These are phyloP conservation scores for Pleurotus tuber-regium DNA, from an alignment of 768 basidiomycete genomes.

Conservation along the genomic window DNA sequence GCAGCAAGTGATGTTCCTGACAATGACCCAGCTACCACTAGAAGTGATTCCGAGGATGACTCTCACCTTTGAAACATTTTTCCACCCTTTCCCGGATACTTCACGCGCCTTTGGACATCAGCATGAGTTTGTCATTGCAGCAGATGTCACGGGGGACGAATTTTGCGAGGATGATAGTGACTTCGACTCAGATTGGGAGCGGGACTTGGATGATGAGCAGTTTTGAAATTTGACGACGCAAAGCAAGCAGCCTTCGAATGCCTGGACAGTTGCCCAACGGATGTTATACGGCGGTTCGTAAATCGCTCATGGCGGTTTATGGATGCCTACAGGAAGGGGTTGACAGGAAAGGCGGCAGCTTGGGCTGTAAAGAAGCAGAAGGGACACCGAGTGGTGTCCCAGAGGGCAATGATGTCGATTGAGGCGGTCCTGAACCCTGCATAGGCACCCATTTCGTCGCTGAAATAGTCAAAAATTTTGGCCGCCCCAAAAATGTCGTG, in stretches of 20 bases:
- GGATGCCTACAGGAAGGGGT: conserved; percentile 20
- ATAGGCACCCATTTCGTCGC: not conserved
- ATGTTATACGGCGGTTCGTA: conserved; percentile 10
- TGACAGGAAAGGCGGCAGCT: conserved; percentile 19
- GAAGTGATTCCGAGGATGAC: too few species aligned
- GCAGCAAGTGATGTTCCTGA: too few species aligned
- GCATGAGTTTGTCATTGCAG: too few species aligned
- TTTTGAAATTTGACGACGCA: conserved; percentile 13
- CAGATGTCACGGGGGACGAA: too few species aligned
- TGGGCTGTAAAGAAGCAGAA: conserved; percentile 21
- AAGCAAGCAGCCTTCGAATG: not conserved
- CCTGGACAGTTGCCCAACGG: not conserved
- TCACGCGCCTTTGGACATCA: too few species aligned
- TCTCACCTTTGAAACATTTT: too few species aligned
- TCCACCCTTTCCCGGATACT: too few species aligned
- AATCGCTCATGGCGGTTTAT: conserved; percentile 17
- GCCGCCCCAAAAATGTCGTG: conserved; percentile 18
- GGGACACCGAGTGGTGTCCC: conserved; percentile 19
- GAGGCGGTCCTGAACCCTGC: conserved; percentile 25
- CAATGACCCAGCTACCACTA: too few species aligned
- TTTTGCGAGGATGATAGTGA: too few species aligned
- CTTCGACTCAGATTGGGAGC: too few species aligned
- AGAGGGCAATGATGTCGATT: conserved; percentile 6
- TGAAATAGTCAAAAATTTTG: conserved; percentile 22
- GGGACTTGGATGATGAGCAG: too few species aligned